Evolutionary conservation across 768 basidiomycete genomes (phyloP), one percentile per base, ranked within the genome.

Genomic region (Leccinellum albellum): DNA sequence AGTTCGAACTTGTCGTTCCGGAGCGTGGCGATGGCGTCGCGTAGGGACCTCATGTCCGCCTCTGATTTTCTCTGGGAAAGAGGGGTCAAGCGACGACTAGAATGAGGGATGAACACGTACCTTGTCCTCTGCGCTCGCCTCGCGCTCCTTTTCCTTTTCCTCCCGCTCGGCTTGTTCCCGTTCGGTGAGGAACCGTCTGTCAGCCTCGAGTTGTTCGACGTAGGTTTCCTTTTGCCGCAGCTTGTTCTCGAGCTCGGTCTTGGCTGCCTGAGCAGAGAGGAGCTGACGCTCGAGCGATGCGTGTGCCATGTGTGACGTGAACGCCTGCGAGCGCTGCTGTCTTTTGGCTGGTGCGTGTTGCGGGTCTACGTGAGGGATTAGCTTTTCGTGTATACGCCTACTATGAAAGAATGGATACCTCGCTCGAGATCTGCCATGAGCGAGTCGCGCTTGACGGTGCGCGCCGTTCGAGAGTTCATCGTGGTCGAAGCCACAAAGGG

Each of bases 261-360:
- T 84, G 6, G 81, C 75, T 0, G 85, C 79, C 58, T 89, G 84
- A 0, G 82, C 78, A 3, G 84, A 74, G 9, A 83, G 72, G 1
- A 91, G 78, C 60, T 86, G 83, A n/a, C 89, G 75, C 64, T 91
- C 88, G 17, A 91, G 75, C 1, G 81, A 75, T 3, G 87, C 79
- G 60, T 85, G 82, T 3, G 83, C 73, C 62, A 89, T 76, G 52
- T 82, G 79, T 0, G 86, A 82, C 0, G 81, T 78, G 63, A 91
- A 84, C 0, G 82, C 79, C 60, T 85, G 83, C 2, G 72, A 57
- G n/a, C 84, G 82, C 61, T 86, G 85, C 49, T 84, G 85, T 12
- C 87, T 80, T 68, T 87, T 89, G 13, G 87, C 79, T 0, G 82
- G 77, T 3, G 84, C 85, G 35, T 82, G 76, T 45, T 87, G 83